Percentiles rank a stretch among this genome's conserved stretches.
Conservation (phyloP, 768 basidiomycete genomes). For the Dentipellis fragilis region DNA sequence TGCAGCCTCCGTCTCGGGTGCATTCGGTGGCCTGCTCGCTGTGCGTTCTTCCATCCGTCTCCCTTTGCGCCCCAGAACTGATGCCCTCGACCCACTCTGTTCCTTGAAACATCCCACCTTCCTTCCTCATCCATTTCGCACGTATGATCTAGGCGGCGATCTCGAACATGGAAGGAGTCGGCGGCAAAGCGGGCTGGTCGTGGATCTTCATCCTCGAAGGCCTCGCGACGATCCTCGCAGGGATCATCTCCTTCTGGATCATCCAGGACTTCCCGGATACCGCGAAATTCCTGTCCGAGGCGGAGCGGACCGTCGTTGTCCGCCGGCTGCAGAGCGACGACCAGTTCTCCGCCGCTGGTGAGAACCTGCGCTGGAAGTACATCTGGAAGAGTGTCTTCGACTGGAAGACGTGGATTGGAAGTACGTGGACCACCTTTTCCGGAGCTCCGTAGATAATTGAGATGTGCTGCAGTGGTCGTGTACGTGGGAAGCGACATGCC, state of each 20-base stretch:
- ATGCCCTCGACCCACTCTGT: neutral
- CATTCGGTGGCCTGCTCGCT: constrained; percentile 69
- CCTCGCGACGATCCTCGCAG: constrained; percentile 57
- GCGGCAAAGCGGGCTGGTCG: constrained; percentile 52
- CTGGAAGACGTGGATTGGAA: constrained; percentile 61
- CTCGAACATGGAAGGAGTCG: constrained; percentile 62
- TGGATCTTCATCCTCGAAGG: constrained; percentile 79
- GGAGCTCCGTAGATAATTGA: neutral
- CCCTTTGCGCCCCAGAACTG: neutral
- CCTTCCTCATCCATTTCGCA: neutral
- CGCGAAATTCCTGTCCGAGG: constrained; percentile 66
- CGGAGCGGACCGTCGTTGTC: constrained; percentile 56
- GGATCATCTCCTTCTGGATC: constrained; percentile 58
- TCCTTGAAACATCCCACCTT: neutral
- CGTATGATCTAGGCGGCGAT: constrained; percentile 37
- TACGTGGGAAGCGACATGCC: constrained; percentile 54
- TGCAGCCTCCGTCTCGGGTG: constrained; percentile 72
- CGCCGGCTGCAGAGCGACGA: constrained; percentile 56
- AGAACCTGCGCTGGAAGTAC: constrained; percentile 45
- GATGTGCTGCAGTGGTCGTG: constrained; percentile 33
- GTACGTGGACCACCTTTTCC: constrained; percentile 14
- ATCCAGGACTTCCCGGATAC: constrained; percentile 80
- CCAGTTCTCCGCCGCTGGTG: constrained; percentile 67
- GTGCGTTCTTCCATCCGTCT: constrained; percentile 23
- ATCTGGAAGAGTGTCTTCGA: constrained; percentile 51